Conservation (phyloP, 306 rosid genomes). For the Rosa persica region DNA sequence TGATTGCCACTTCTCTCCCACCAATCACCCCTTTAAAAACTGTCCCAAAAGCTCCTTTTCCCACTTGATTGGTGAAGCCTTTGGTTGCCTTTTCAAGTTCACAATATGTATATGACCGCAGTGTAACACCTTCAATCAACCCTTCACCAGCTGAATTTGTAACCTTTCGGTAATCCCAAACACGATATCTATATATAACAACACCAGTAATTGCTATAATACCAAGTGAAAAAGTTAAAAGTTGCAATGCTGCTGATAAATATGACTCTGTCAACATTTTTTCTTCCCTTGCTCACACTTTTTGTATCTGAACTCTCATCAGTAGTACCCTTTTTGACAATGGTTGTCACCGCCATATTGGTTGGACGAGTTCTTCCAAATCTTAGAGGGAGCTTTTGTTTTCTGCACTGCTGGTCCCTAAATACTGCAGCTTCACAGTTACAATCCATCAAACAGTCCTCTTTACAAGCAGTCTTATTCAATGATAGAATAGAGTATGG, state of each 20-base stretch:
- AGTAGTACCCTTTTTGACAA: neutral
- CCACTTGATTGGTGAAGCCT: slow-evolving; percentile 36
- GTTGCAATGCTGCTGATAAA: slow-evolving; percentile 7
- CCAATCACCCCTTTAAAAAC: slow-evolving; percentile 34
- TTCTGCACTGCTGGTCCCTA: neutral
- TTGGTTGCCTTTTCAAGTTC: slow-evolving; percentile 36
- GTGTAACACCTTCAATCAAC: slow-evolving; percentile 16
- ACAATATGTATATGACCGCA: slow-evolving; percentile 19
- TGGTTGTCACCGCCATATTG: neutral
- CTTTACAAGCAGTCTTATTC: slow-evolving; percentile 1
- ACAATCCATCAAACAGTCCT: slow-evolving; percentile 24
- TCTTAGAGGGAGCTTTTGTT: slow-evolving; percentile 16
- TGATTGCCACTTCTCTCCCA: slow-evolving; percentile 21
- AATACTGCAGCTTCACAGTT: slow-evolving; percentile 17
- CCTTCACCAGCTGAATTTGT: neutral
- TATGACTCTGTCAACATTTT: neutral
- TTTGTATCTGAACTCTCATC: neutral
- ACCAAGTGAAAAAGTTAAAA: slow-evolving; percentile 8
- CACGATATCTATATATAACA: slow-evolving; percentile 7
- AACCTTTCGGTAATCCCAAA: slow-evolving; percentile 5
- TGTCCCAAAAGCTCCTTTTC: slow-evolving; percentile 36
- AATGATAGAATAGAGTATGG: neutral
- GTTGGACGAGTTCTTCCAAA: neutral
- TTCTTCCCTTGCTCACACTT: neutral
- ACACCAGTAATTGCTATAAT: slow-evolving; percentile 4